These are phyloP conservation scores for Ophiostoma quercus DNA, from an alignment of 2,329 filamentous ascomycete species.

Conservation along the genomic window DNA sequence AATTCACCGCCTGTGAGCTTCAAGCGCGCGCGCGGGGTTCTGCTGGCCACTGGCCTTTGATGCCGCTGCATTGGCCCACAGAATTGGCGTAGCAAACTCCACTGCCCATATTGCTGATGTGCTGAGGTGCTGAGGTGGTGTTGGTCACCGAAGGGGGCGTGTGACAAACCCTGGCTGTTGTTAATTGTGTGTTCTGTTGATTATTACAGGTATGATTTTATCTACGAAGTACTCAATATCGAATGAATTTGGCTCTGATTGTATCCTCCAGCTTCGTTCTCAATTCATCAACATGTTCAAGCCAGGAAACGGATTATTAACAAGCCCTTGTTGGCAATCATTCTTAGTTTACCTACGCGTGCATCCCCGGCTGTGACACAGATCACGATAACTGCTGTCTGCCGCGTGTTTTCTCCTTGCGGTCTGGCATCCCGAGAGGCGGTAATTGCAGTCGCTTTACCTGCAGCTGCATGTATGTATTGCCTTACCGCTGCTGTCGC, in stretches of 20 bases:
- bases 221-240: not conserved
- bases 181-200: not conserved
- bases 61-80: conserved; percentile 19
- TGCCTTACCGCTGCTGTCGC: not conserved
- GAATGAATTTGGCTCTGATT: not conserved
- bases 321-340: not conserved
- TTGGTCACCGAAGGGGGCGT: not conserved
- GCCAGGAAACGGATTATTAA: not conserved
- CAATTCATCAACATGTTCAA: not conserved
- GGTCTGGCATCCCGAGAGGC: not conserved
- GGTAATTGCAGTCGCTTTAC: not conserved
- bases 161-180: not conserved
- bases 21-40: conserved; percentile 15
- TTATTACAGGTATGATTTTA: not conserved
- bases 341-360: not conserved
- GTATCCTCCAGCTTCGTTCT: not conserved
- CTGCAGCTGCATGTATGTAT: conserved; percentile 2
- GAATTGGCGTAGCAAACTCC: conserved; percentile 19
- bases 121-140: not conserved
- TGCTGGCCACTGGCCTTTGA: conserved; percentile 7
- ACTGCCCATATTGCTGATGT: not conserved
- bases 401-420: not conserved
- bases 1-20: conserved; percentile 13
- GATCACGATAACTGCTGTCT: not conserved
- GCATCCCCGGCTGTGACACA: not conserved